Evolutionary conservation across 2,329 filamentous ascomycete species (phyloP).

Genomic region (Nectriaceae sp.): DNA sequence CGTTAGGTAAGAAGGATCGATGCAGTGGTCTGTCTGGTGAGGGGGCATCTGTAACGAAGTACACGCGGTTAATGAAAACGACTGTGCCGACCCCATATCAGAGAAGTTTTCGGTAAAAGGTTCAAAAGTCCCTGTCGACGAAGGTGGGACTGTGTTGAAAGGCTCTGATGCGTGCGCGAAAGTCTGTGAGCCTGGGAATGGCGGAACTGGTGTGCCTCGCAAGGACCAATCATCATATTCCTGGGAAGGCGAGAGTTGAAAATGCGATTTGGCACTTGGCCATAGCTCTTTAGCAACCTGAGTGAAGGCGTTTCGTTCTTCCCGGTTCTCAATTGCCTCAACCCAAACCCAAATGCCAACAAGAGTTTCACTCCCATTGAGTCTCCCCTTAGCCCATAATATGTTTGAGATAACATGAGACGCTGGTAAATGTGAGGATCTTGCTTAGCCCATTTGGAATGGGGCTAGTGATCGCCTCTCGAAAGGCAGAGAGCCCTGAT

Average conservation of each 20-base stretch:
- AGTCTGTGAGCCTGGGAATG: neutral
- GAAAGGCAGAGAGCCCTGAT: neutral
- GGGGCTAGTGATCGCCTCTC: neutral
- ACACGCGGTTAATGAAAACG: neutral
- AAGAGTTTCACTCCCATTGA: neutral
- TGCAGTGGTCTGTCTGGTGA: no score
- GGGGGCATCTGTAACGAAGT: neutral
- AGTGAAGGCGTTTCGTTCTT: neutral
- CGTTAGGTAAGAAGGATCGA: no score
- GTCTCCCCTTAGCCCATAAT: neutral
- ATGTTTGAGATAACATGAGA: neutral
- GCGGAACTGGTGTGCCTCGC: neutral
- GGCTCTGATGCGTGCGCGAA: no score
- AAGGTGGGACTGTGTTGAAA: neutral
- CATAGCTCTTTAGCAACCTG: neutral
- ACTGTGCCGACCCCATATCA: neutral
- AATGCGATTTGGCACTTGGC: neutral
- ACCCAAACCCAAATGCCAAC: neutral
- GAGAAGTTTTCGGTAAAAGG: neutral
- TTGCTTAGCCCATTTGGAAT: neutral
- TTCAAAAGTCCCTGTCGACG: neutral
- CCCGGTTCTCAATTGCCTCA: neutral
- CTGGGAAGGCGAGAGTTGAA: neutral
- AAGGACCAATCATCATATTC: neutral
- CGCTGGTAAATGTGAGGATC: neutral